A percentile compares a stretch with the other conserved stretches of the same genome.
Evolutionary conservation across 2,329 filamentous ascomycete species (phyloP).

Genomic region (Nannizzia gypsea): DNA sequence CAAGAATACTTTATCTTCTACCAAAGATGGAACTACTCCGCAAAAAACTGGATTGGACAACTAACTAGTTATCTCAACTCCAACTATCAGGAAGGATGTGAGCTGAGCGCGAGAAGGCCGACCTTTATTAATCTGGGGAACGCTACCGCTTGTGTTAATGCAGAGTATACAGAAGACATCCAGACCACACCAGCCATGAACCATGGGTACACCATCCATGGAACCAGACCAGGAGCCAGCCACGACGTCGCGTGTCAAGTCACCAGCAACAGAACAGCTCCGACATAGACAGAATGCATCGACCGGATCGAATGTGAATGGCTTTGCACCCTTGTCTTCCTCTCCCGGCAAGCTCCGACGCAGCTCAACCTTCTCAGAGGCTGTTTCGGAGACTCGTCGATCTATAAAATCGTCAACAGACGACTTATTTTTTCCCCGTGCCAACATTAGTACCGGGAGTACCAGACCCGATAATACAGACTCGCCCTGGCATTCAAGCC

Average conservation of each 20-base stretch:
- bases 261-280: neutral
- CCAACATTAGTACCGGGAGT: constrained; percentile 11
- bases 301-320: constrained; percentile 8
- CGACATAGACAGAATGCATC: neutral
- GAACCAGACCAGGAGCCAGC: neutral
- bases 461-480: constrained; percentile 35
- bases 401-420: constrained; percentile 56
- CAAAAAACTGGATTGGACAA: neutral
- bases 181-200: neutral
- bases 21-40: neutral
- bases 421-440: constrained; percentile 53
- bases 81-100: neutral
- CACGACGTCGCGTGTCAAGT: neutral
- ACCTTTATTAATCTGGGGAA: neutral
- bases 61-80: neutral
- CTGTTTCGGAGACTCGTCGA: constrained; percentile 54
- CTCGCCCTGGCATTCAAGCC: constrained; percentile 66
- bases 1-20: neutral
- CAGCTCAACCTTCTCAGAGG: constrained; percentile 69
- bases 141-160: neutral
- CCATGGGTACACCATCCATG: neutral
- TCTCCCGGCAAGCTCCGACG: constrained; percentile 43
- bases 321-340: constrained; percentile 27
- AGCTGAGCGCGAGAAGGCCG: neutral
- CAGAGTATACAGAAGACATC: neutral